A percentile compares a stretch with the other conserved stretches of the same genome.
phyloP scores from a whole-genome alignment of 768 basidiomycete species.

The Termitomyces heimii region DNA sequence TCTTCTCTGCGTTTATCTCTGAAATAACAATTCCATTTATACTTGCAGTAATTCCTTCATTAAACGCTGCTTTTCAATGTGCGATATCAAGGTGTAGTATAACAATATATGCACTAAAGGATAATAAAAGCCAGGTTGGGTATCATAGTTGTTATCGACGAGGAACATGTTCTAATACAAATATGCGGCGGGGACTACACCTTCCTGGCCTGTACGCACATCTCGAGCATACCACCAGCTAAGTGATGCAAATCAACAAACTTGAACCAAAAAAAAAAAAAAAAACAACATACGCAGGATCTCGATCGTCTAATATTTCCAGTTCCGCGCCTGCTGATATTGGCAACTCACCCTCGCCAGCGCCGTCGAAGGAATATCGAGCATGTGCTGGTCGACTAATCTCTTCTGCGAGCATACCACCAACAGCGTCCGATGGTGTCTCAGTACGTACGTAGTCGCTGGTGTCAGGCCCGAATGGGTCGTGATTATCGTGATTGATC shows the following conservation, averaged over 20 bases:
- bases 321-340: conserved; percentile 66
- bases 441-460: conserved; percentile 77
- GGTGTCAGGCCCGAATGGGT: conserved; percentile 68
- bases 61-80: background rate
- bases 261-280: background rate
- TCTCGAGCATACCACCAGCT: conserved; percentile 97
- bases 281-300: conserved; percentile 59
- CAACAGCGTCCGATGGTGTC: conserved; percentile 72
- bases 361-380: conserved; percentile 76
- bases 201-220: conserved; percentile 71
- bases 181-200: conserved; percentile 90
- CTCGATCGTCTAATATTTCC: conserved; percentile 74
- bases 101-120: conserved; percentile 4
- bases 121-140: conserved; percentile 12
- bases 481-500: conserved; percentile 30
- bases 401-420: conserved; percentile 60
- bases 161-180: conserved; percentile 59
- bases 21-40: background rate
- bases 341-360: conserved; percentile 72
- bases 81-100: background rate
- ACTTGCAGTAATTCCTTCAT: background rate
- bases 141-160: conserved; percentile 26
- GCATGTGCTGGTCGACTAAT: conserved; percentile 72
- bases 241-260: conserved; percentile 10
- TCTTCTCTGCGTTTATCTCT: background rate